Base-by-base conservation (phyloP, 148 eudicot genomes). In the Bassia scoparia region DNA sequence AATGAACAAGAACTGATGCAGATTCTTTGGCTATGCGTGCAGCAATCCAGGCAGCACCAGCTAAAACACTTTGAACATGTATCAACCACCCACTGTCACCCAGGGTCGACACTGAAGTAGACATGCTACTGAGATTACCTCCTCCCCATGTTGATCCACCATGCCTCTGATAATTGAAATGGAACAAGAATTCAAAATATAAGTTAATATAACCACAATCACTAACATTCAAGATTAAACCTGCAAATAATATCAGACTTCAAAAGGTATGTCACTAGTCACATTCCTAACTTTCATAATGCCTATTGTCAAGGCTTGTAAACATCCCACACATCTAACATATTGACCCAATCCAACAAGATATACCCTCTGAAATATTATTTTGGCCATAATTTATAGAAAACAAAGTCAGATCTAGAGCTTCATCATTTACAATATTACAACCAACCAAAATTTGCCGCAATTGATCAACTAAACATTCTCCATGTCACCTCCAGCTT, bases 11-110 rank as follows among this genome's bases (percentile, higher is more conserved):
- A 77, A 96, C 97, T 56, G 99, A 87, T 37, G 99, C 97, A 67
- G 89, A 89, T 83, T 96, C 99, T 71, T 87, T 81, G 33, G 85
- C 92, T 80, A 96, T 79, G 70, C 96, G 97, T 68, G 97, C 96
- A 76, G 99, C 99, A 87, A 96, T 96, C 99, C 99, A 96, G 71
- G 99, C 92, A 72, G 99, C 89, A 82, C 99, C 99, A 78, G 95
- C 97, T 78, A 96, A 78, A 41, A 92, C 92, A 91, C 80, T 90
- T 79, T 96, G 99, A 59, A 96, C 87, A 84, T 96, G 99, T 81
- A 86, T 87, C 83, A 96, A 81, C 99, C 99, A 96, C 60, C 96
- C 96, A 72, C 84, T 96, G 72, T 92, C 99, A 78, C 99, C 99
- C 53, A 96, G 91, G 56, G 99, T 92, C 68, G 99, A 87, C 54